Evolutionary conservation across 345 rosid species (phyloP).

Genomic region (Mercurialis annua): DNA sequence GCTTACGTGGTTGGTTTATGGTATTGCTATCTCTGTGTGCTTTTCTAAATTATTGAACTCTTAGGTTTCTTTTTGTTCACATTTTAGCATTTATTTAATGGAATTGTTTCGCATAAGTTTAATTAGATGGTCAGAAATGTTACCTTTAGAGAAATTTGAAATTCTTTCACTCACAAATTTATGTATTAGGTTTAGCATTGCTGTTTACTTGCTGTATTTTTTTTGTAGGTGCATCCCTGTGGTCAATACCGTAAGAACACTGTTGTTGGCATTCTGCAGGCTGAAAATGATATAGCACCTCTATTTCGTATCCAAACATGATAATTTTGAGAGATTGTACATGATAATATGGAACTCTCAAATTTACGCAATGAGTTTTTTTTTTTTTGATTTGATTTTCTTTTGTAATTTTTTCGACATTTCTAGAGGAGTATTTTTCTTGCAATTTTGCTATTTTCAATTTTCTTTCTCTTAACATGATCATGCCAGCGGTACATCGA

Average conservation of each 20-base stretch:
- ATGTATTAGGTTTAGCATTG: not conserved
- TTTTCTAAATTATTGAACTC: too few relatives aligned
- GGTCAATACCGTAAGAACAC: constrained; percentile 97
- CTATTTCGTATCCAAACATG: constrained; percentile 74
- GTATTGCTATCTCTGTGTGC: too few relatives aligned
- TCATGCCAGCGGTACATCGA: constrained; percentile 61
- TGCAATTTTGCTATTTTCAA: constrained; percentile 12
- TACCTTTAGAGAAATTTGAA: constrained; percentile 5
- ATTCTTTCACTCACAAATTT: not conserved
- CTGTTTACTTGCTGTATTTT: not conserved
- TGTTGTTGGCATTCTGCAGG: constrained; percentile 89
- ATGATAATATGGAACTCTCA: not conserved
- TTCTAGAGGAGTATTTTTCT: not conserved
- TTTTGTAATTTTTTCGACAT: not conserved
- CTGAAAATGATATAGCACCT: constrained; percentile 74
- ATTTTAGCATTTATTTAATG: too few relatives aligned
- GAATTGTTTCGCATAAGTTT: not conserved
- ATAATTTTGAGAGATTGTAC: not conserved
- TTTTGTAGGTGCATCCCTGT: constrained; percentile 81
- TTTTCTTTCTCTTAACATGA: constrained; percentile 38
- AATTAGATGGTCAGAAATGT: not conserved
- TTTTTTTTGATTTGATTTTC: not conserved
- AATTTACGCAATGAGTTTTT: not conserved
- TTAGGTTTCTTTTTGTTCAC: too few relatives aligned
- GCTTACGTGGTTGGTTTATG: not conserved